Base-by-base conservation (phyloP, 306 rosid genomes). In the Benincasa hispida region DNA sequence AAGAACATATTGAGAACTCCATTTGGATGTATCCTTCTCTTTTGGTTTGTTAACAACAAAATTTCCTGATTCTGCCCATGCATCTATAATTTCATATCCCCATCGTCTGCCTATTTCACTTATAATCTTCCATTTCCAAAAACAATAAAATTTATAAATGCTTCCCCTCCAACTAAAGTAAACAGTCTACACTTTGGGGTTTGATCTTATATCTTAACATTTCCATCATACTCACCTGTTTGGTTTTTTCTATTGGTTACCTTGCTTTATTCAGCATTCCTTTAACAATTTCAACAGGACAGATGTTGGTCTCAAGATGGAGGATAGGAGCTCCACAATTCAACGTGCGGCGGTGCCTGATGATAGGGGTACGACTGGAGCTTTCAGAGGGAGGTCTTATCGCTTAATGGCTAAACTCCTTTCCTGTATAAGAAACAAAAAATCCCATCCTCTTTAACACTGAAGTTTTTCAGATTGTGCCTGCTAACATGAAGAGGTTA, bases 1-100 rank as follows among this genome's bases (percentile, higher is more conserved):
- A 90, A 79, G 81, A 87, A 87, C 84, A 81, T 92, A 61, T 72
- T 94, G 76, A 82, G 77, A 87, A 94, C 97, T 83, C 99, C 99
- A 48, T 42, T 75, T 94, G 96, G 99, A 91, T 92, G 99, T 94
- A 94, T 94, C 99, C 99, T 90, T 87, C 61, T 56, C 28, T 55
- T 57, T 61, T 83, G 41, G 48, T 72, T 58, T 68, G 32, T 72
- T 61, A 57, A 73, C 35, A 25, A 17, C 10, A 30, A 18, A 19
- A 17, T 5, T 28, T 32, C n/a, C n/a, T n/a, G n/a, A n/a, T 48
- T 14, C 19, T 50, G 55, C n/a, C 65, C 25, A 34, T 19, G 47
- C 72, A 63, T 62, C 45, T 17, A 32, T 17, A 62, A 5, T 60
- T n/a, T 1, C 63, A 58, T 27, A 14, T 18, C 68, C 7, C 25